A percentile compares a stretch with the other conserved stretches of the same genome.
phyloP scores from a whole-genome alignment of 257 asterid genomes.

The Primulina eburnea region DNA sequence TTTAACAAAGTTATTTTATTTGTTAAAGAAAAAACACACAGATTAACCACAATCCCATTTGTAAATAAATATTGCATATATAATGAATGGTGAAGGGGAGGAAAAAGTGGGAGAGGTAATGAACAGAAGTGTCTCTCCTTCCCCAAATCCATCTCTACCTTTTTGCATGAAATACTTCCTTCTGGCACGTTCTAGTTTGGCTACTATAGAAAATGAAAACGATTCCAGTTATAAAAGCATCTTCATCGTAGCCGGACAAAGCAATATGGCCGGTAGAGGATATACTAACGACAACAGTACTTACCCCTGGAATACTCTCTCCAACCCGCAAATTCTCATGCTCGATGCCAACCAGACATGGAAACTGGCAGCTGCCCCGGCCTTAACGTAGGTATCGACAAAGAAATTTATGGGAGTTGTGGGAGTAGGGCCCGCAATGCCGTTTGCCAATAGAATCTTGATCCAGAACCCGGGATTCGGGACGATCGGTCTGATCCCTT shows the following conservation, averaged over 20 bases:
- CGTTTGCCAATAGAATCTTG: not conserved
- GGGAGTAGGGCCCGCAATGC: not conserved
- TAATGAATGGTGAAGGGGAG: not conserved
- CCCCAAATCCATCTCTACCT: too few species aligned
- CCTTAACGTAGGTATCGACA: not conserved
- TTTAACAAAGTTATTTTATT: too few species aligned
- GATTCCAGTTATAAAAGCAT: not conserved
- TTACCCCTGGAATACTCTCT: not conserved
- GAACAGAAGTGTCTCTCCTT: too few species aligned
- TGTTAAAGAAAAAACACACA: too few species aligned
- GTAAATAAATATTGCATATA: too few species aligned
- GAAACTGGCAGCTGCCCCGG: not conserved
- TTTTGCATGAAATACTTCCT: too few species aligned
- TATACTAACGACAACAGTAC: not conserved
- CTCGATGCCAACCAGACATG: not conserved
- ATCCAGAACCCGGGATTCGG: not conserved
- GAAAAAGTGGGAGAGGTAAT: not conserved
- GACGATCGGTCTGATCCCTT: conserved; percentile 33
- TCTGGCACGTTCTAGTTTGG: not conserved
- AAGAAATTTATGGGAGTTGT: not conserved
- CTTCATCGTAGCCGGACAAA: not conserved
- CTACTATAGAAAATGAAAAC: not conserved
- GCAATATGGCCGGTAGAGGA: not conserved
- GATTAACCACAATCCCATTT: too few species aligned
- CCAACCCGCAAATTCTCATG: not conserved